Evolutionary conservation across 108 stramenopile species (phyloP).

Genomic region (Fragilaria crotonensis): DNA sequence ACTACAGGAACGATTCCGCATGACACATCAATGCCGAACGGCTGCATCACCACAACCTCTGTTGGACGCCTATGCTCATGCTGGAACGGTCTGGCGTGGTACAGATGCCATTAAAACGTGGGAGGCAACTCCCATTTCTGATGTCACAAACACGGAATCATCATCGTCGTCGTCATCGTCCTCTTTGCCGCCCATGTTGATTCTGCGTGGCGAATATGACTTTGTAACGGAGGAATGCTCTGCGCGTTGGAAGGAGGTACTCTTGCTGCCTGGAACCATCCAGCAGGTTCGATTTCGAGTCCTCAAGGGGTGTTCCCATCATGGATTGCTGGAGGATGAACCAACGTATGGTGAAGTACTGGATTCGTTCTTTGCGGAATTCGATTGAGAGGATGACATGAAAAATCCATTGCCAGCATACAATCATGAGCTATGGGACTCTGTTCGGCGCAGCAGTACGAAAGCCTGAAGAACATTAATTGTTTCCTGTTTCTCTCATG

Average conservation of each 20-base stretch:
- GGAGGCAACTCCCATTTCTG: slow-evolving; percentile 20
- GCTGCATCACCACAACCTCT: slow-evolving; percentile 31
- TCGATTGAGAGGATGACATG: not conserved
- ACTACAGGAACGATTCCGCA: slow-evolving; percentile 42
- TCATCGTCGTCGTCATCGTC: too few relatives aligned
- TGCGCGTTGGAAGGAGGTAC: slow-evolving; percentile 34
- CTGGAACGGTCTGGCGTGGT: slow-evolving; percentile 46
- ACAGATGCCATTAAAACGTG: slow-evolving; percentile 41
- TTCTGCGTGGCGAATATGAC: slow-evolving; percentile 48
- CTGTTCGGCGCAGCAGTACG: too few relatives aligned
- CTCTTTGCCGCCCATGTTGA: slow-evolving; percentile 21
- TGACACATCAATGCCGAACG: slow-evolving; percentile 54
- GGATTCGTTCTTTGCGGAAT: not conserved
- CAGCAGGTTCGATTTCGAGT: slow-evolving; percentile 11
- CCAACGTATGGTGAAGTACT: not conserved
- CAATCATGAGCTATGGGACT: too few relatives aligned
- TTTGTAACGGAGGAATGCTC: slow-evolving; percentile 43
- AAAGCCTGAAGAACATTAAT: too few relatives aligned
- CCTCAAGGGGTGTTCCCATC: slow-evolving; percentile 44
- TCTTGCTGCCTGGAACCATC: slow-evolving; percentile 25
- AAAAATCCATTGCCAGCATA: too few relatives aligned
- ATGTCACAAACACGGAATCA: too few relatives aligned
- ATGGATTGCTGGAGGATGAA: slow-evolving; percentile 46
- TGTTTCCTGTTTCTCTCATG: too few relatives aligned
- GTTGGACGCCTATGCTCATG: slow-evolving; percentile 42